A percentile compares a stretch with the other conserved stretches of the same genome.
These are phyloP conservation scores for Naematelia aurantialba DNA, from an alignment of 768 basidiomycete genomes.

Conservation along the genomic window DNA sequence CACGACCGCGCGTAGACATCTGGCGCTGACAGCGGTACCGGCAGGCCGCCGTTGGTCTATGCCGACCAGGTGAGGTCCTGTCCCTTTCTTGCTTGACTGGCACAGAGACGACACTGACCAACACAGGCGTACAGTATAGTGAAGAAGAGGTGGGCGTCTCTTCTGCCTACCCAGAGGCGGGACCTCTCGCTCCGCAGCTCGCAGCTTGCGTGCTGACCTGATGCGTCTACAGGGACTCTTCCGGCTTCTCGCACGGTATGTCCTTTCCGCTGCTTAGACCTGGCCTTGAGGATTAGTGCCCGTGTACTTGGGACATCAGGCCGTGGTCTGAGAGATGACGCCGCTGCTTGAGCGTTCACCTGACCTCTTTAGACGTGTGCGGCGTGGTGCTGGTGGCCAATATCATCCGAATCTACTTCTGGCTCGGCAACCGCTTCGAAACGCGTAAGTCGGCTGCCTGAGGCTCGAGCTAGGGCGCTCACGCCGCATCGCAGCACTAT, in stretches of 20 bases:
- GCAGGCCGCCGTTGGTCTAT: constrained; percentile 47
- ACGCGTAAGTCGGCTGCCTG: constrained; percentile 45
- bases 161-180: no score
- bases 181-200: no score
- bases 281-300: background rate
- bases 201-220: no score
- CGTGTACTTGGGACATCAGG: background rate
- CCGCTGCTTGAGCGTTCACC: constrained; percentile 4
- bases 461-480: background rate
- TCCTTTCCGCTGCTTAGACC: background rate
- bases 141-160: constrained; percentile 39
- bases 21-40: background rate
- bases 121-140: constrained; percentile 43
- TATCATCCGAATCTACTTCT: constrained; percentile 50
- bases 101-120: constrained; percentile 4
- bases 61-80: constrained; percentile 41
- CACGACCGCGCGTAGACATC: background rate
- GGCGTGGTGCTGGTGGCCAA: constrained; percentile 48
- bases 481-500: constrained; percentile 31
- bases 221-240: constrained; percentile 40
- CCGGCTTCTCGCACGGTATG: constrained; percentile 48
- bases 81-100: background rate
- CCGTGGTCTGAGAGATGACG: background rate
- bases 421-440: constrained; percentile 49
- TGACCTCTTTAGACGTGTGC: constrained; percentile 40